phyloP scores from a whole-genome alignment of 495 filamentous ascomycete genomes.

The Penicillium waksmanii region DNA sequence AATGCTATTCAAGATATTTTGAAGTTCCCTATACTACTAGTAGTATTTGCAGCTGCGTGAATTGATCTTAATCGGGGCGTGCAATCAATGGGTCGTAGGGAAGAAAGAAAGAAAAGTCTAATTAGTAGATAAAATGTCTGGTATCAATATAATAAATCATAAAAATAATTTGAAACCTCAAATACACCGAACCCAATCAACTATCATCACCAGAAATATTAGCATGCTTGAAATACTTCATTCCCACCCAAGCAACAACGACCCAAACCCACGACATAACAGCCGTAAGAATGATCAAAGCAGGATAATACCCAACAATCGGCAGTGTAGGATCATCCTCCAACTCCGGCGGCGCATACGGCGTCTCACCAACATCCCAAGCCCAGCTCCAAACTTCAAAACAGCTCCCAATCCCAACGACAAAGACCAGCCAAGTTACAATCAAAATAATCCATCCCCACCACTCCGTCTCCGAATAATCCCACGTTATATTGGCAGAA shows the following conservation, averaged over 20 bases:
- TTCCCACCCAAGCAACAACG: conserved; percentile 92
- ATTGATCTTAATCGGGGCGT: too few relatives aligned
- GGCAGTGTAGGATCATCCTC: conserved; percentile 92
- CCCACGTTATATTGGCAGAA: conserved; percentile 59
- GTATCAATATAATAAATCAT: conserved; percentile 2
- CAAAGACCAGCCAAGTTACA: conserved; percentile 92
- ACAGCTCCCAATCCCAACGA: conserved; percentile 93
- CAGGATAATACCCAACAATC: conserved; percentile 96
- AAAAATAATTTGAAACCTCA: neutral
- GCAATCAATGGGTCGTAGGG: too few relatives aligned
- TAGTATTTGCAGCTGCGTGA: too few relatives aligned
- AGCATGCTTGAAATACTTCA: conserved; percentile 99
- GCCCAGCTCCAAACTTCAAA: conserved; percentile 99
- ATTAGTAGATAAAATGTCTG: neutral
- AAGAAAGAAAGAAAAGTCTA: too few relatives aligned
- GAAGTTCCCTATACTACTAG: too few relatives aligned
- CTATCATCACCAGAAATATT: conserved; percentile 71
- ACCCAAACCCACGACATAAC: conserved; percentile 99
- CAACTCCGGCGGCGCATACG: conserved; percentile 88
- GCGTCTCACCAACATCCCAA: conserved; percentile 97
- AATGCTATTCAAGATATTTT: neutral
- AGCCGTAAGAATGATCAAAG: conserved; percentile 85
- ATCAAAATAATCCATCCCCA: conserved; percentile 94
- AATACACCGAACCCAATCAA: conserved; percentile 25
- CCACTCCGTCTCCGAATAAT: conserved; percentile 91